phyloP scores from a whole-genome alignment of 2,329 filamentous ascomycete genomes.

The Aspergillus pseudoviridinutans region DNA sequence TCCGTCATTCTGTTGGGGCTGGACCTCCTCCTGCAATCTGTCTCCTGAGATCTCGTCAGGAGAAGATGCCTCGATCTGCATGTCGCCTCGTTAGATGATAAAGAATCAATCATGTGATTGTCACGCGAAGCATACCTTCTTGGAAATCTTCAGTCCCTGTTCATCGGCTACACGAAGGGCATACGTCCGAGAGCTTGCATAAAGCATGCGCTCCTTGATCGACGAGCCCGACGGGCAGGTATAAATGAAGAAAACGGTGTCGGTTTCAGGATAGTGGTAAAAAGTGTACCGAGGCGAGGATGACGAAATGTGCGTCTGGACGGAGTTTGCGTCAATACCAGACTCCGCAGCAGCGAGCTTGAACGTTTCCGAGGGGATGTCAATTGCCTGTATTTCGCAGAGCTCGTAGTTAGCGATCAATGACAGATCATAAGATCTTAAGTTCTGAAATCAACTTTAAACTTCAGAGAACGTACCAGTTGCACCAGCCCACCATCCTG shows the following conservation, averaged over 20 bases:
- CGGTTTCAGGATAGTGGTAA: slow-evolving; percentile 51
- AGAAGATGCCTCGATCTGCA: slow-evolving; percentile 55
- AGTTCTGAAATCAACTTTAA: not conserved
- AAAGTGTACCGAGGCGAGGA: slow-evolving; percentile 59
- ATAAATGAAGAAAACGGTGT: slow-evolving; percentile 57
- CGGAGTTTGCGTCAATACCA: slow-evolving; percentile 40
- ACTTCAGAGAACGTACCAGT: slow-evolving; percentile 39
- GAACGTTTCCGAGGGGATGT: slow-evolving; percentile 51
- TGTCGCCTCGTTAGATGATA: slow-evolving; percentile 16
- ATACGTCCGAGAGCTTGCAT: slow-evolving; percentile 55
- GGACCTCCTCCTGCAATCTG: slow-evolving; percentile 52
- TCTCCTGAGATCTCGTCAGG: slow-evolving; percentile 55
- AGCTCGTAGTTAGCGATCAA: slow-evolving; percentile 19
- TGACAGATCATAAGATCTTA: not conserved
- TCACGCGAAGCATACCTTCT: slow-evolving; percentile 43
- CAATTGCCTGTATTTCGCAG: slow-evolving; percentile 33
- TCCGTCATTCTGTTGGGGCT: slow-evolving; percentile 45
- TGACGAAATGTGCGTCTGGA: slow-evolving; percentile 47
- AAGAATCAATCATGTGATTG: slow-evolving; percentile 3
- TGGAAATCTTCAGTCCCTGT: slow-evolving; percentile 54
- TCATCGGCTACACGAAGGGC: slow-evolving; percentile 53
- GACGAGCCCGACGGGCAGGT: slow-evolving; percentile 59
- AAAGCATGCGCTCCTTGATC: slow-evolving; percentile 64
- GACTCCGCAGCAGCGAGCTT: slow-evolving; percentile 46
- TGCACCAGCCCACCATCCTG: slow-evolving; percentile 45